Evolutionary conservation across 1,284 basidiomycete species (phyloP).

Genomic region (Leccinum pachyderme): DNA sequence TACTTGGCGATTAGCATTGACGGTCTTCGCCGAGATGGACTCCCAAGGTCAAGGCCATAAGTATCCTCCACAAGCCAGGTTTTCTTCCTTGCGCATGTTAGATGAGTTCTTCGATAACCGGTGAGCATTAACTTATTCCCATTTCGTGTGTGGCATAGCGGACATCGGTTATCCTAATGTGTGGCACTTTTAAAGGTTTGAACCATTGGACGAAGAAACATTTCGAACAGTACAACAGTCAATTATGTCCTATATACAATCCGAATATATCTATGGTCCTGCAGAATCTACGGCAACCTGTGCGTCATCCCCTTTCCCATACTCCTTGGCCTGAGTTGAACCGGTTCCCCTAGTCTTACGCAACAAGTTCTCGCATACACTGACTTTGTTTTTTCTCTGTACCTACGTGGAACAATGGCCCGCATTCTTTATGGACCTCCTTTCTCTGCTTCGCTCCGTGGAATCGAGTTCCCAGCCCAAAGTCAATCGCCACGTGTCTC

Average conservation of each 20-base stretch:
- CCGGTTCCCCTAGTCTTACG: conserved; percentile 61
- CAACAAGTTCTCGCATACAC: conserved; percentile 98
- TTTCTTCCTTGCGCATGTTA: conserved; percentile 83
- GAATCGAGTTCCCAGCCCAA: conserved; percentile 53
- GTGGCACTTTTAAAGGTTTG: conserved; percentile 48
- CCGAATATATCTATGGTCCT: conserved; percentile 74
- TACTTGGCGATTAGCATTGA: conserved; percentile 78
- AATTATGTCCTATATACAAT: conserved; percentile 71
- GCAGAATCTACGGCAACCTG: conserved; percentile 75
- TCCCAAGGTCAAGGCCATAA: conserved; percentile 54
- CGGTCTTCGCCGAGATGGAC: conserved; percentile 65
- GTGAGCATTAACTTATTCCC: conserved; percentile 46
- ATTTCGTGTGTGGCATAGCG: background rate
- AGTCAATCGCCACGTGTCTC: conserved; percentile 78
- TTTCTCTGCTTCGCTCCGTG: conserved; percentile 66
- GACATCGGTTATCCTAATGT: conserved; percentile 6
- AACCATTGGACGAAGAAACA: conserved; percentile 64
- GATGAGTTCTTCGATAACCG: conserved; percentile 85
- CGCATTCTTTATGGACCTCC: conserved; percentile 77
- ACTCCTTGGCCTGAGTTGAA: conserved; percentile 6
- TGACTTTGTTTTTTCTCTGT: conserved; percentile 91
- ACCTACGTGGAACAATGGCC: conserved; percentile 86
- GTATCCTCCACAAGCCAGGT: conserved; percentile 73
- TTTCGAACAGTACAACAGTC: conserved; percentile 70
- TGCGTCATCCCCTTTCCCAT: conserved; percentile 40